phyloP scores from a whole-genome alignment of 768 basidiomycete genomes.

The Fomitopsis serialis region DNA sequence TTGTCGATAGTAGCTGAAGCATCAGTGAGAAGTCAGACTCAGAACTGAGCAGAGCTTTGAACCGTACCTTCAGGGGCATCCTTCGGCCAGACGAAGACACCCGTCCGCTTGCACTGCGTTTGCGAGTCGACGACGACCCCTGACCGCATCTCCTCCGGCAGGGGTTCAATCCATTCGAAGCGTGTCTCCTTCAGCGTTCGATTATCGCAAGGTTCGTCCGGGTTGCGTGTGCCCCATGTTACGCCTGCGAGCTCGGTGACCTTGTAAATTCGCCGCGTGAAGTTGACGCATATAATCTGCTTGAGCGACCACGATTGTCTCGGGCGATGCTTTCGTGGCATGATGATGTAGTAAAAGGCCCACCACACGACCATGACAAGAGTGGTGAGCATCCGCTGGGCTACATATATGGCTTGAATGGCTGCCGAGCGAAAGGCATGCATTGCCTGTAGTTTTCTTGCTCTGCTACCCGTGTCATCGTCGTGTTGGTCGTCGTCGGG shows the following conservation, averaged over 20 bases:
- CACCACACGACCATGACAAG: conserved; percentile 42
- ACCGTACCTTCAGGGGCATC: conserved; percentile 16
- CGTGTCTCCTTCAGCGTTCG: conserved; percentile 36
- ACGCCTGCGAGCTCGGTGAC: conserved; percentile 54
- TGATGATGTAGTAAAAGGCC: conserved; percentile 36
- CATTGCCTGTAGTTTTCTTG: conserved; percentile 28
- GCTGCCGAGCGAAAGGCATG: conserved; percentile 40
- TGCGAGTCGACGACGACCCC: conserved; percentile 37
- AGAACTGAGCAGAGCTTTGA: neutral
- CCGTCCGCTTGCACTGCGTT: conserved; percentile 38
- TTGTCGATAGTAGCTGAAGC: neutral
- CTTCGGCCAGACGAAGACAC: conserved; percentile 46
- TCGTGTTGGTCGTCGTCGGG: too few species aligned
- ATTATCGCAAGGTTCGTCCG: conserved; percentile 30
- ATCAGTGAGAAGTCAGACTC: neutral
- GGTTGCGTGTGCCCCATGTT: conserved; percentile 46
- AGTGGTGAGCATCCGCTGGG: conserved; percentile 43
- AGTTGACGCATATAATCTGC: conserved; percentile 47
- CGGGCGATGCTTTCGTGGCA: conserved; percentile 41
- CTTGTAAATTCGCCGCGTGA: conserved; percentile 45
- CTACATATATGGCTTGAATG: conserved; percentile 43
- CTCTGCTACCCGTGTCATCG: too few species aligned
- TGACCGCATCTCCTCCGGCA: conserved; percentile 33
- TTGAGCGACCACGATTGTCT: conserved; percentile 44
- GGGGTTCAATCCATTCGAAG: conserved; percentile 44